Evolutionary conservation across 2,329 filamentous ascomycete genomes (phyloP).

Genomic region (Aurifilum marmelostoma): DNA sequence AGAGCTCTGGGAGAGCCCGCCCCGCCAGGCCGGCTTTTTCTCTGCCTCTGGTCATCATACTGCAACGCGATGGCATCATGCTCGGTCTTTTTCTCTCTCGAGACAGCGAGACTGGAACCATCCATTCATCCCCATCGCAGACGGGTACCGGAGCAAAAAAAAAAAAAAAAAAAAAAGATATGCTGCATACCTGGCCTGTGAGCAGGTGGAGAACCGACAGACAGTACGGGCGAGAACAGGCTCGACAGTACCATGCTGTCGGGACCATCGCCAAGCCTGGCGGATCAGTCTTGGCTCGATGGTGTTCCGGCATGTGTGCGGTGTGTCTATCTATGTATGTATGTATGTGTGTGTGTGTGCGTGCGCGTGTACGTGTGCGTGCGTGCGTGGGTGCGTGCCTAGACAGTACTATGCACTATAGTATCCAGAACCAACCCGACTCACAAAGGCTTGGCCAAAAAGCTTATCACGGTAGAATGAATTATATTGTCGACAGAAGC

Average conservation of each 20-base stretch:
- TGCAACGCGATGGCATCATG: background rate
- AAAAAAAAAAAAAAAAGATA: too few species aligned
- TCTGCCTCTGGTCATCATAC: too few species aligned
- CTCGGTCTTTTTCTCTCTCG: too few species aligned
- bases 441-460: background rate
- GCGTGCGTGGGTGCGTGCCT: too few species aligned
- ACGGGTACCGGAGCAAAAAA: background rate
- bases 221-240: background rate
- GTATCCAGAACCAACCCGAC: background rate
- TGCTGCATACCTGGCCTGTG: background rate
- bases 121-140: background rate
- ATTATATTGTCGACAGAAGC: background rate
- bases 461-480: background rate
- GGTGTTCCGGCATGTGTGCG: background rate
- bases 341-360: too few species aligned
- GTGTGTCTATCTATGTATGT: too few species aligned
- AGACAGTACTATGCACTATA: too few species aligned
- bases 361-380: too few species aligned
- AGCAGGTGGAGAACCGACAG: background rate
- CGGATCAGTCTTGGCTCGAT: constrained; percentile 3
- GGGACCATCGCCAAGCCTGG: constrained; percentile 18
- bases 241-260: background rate
- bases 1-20: too few species aligned
- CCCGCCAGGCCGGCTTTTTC: too few species aligned
- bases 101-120: background rate